Base-by-base conservation (phyloP, 345 rosid genomes). In the Angophora floribunda region DNA sequence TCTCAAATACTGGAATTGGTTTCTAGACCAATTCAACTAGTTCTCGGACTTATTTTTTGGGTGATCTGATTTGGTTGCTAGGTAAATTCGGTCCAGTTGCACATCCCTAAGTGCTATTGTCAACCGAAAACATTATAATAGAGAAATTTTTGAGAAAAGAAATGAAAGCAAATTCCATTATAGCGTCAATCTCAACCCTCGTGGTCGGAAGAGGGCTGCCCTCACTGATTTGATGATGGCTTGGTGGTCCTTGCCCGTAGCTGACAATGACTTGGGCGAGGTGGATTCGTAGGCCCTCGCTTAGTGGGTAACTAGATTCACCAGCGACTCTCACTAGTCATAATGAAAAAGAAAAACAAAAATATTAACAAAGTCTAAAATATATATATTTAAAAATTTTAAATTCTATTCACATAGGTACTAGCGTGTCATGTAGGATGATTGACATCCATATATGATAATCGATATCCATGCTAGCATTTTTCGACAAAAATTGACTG, bases 391-490 rank as follows among this genome's bases (percentile, higher is more conserved):
- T 21, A 8, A 0, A 7, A 21, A 7, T 53, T 22, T 1, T 7
- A 21, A 22, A 0, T 8, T 55, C 1, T 8, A 55, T 8, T 2
- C 0, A 55, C 9, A 55, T 3, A 1, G 8, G 0, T 55, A 1
- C 0, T 21, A 0, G 0, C 0, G 2, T 21, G 21, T 19, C 24
- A 21, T 2, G 4, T 21, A 55, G 22, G 5, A 55, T 21, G 1
- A 55, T 0, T 0, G 0, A 1, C 2, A 7, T 19, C 1, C 24
- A 21, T 2, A 8, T 21, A 55, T 21, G 12, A 55, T 21, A 1
- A 55, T 0, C 0, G 0, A 1, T 1, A 19, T 53, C 3, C 21
- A 21, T 55, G 5, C 7, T 0, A 8, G 0, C 0, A 19, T 21
- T 55, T 55, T 21, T 0, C 2, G 0, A 55, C 21, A 0, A 22